Evolutionary conservation across 2,329 filamentous ascomycete genomes (phyloP).

Genomic region (Botrytis galanthina): DNA sequence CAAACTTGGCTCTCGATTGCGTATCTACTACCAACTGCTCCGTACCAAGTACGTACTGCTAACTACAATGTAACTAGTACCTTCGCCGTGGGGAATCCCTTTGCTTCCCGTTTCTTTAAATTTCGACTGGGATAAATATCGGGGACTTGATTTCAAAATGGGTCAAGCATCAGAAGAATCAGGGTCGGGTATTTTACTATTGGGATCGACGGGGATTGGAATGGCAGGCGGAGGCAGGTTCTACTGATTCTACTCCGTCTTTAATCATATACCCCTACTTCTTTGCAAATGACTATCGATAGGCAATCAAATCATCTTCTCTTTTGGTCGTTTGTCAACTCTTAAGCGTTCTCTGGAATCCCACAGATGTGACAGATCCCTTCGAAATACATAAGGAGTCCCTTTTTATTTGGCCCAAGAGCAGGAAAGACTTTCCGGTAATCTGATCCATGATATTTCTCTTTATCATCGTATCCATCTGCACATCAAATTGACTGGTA

Average conservation of each 20-base stretch:
- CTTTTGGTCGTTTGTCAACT: not conserved
- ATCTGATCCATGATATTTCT: not conserved
- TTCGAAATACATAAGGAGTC: not conserved
- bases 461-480: not conserved
- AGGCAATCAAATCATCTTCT: not conserved
- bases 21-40: not conserved
- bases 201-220: not conserved
- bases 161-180: not conserved
- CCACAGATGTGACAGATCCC: not conserved
- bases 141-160: constrained; percentile 3
- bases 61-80: too few species aligned
- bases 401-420: not conserved
- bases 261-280: not conserved
- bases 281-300: not conserved
- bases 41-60: not conserved
- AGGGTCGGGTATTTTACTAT: constrained; percentile 1
- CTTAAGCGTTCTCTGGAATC: not conserved
- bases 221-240: not conserved
- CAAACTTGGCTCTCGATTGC: not conserved
- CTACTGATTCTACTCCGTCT: not conserved
- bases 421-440: not conserved
- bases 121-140: not conserved
- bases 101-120: not conserved
- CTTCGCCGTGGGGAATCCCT: not conserved
- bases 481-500: not conserved